Evolutionary conservation across 2,329 filamentous ascomycete genomes (phyloP), one percentile per base, ranked within the genome.

Genomic region (Penicillium vulpinum): DNA sequence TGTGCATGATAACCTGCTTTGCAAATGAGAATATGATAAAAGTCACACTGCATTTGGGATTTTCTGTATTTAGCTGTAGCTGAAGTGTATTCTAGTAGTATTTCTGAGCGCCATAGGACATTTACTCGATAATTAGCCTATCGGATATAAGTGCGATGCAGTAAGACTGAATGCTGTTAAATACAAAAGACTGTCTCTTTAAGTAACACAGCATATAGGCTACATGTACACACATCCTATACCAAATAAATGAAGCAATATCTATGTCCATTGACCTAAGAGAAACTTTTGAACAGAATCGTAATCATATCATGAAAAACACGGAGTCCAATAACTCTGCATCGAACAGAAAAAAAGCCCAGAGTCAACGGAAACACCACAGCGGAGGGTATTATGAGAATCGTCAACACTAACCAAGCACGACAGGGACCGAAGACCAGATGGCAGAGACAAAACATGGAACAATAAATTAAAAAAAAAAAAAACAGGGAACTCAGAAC

Each of bases 231-330:
- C 16, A 41, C 24, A 49, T 39, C 13, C 18, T 24, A 44, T 31
- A 33, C 18, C 16, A 13, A 24, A 15, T 36, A n/a, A 33, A 13
- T n/a, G 36, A 39, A 51, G 36, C 28, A 51, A 39, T 51, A 56
- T 51, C 38, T 56, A 56, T 52, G 40, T 56, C 41, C 54, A 52
- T 56, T 56, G 54, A 52, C 40, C 26, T 41, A 26, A 45, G 15
- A 49, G 43, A 56, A 56, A 56, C 54, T 56, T 56, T 56, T 56
- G 54, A 56, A 56, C 48, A 56, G 40, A 52, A 46, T 56, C 54
- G 54, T 56, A 52, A 56, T 56, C 48, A 40, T 52, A 56, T 56
- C 54, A 56, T 56, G 41, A 56, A 33, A 36, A 26, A 56, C 18
- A 33, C 33, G 39, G 31, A 56, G 47, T 38, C 22, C 9, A 47